Evolutionary conservation across 2,329 filamentous ascomycete genomes (phyloP).

Genomic region (Westerdykella sp.): DNA sequence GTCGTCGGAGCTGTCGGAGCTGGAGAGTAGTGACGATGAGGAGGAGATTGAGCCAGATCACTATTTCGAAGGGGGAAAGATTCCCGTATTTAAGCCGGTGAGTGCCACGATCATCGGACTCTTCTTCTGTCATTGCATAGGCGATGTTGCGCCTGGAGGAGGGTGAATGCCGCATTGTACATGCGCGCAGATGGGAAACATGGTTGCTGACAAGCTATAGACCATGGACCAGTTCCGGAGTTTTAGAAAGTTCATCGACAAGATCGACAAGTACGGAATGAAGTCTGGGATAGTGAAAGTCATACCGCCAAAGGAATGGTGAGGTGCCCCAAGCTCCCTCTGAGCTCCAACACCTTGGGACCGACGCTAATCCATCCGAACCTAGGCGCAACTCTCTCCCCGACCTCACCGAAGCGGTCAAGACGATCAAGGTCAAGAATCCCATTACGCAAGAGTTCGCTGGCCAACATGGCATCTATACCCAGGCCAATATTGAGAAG

Average conservation of each 20-base stretch:
- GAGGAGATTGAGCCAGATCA: slow-evolving; percentile 78
- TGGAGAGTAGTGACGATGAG: slow-evolving; percentile 40
- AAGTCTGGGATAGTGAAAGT: slow-evolving; percentile 95
- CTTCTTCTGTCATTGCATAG: too few relatives aligned
- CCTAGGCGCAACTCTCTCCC: slow-evolving; percentile 61
- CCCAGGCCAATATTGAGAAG: slow-evolving; percentile 94
- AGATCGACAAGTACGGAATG: slow-evolving; percentile 93
- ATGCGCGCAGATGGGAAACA: too few relatives aligned
- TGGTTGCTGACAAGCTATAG: slow-evolving; percentile 25
- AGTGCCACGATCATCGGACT: slow-evolving; percentile 27
- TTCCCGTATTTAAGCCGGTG: slow-evolving; percentile 88
- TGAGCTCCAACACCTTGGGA: slow-evolving; percentile 21
- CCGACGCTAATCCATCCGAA: too few relatives aligned
- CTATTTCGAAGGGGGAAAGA: slow-evolving; percentile 73
- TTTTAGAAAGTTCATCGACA: slow-evolving; percentile 86
- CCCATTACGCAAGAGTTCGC: slow-evolving; percentile 98
- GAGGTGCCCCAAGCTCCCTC: slow-evolving; percentile 36
- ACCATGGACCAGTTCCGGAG: slow-evolving; percentile 92
- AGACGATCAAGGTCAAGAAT: slow-evolving; percentile 88
- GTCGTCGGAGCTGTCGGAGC: slow-evolving; percentile 45
- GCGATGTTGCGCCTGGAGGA: not conserved
- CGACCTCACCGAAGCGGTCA: slow-evolving; percentile 75
- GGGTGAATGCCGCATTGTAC: slow-evolving; percentile 11
- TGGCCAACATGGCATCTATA: slow-evolving; percentile 89
- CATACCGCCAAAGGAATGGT: slow-evolving; percentile 91